A percentile compares a stretch with the other conserved stretches of the same genome.
Conservation (phyloP, 2,329 filamentous ascomycete genomes). For the Colletotrichum cordylinicola region DNA sequence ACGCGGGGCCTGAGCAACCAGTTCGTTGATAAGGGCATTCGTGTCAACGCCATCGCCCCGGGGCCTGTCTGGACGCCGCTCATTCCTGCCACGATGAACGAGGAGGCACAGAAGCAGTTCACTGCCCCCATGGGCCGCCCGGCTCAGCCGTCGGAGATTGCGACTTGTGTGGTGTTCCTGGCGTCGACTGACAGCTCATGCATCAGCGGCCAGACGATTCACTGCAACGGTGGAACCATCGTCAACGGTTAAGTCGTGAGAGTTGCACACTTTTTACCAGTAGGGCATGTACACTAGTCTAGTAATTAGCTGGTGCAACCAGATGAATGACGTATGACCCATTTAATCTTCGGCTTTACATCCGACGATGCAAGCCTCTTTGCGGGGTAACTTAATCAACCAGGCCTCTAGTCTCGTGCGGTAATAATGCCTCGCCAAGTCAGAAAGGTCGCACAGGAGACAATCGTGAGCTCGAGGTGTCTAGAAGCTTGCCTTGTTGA, state of each 20-base stretch:
- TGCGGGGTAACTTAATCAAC: background rate
- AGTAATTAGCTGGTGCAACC: background rate
- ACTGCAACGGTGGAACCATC: conserved; percentile 57
- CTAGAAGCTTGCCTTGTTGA: background rate
- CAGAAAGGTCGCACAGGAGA: background rate
- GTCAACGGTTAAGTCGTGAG: conserved; percentile 48
- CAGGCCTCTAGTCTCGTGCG: background rate
- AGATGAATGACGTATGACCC: conserved; percentile 5
- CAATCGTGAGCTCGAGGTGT: background rate
- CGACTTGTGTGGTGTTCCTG: conserved; percentile 82
- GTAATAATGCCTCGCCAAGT: background rate
- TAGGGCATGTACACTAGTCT: background rate
- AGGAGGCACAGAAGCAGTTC: conserved; percentile 75
- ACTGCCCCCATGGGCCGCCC: conserved; percentile 77
- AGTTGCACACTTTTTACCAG: background rate
- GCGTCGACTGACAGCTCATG: conserved; percentile 76
- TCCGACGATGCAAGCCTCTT: background rate
- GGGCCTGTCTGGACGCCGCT: conserved; percentile 82
- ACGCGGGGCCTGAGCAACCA: conserved; percentile 81
- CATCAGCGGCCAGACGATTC: conserved; percentile 72
- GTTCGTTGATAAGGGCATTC: conserved; percentile 73
- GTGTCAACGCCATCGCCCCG: conserved; percentile 78
- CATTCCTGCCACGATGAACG: conserved; percentile 75
- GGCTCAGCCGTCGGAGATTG: conserved; percentile 82
- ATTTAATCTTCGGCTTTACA: background rate